These are phyloP conservation scores for Trichoderma gracile DNA, from an alignment of 2,329 filamentous ascomycete species.

Conservation along the genomic window DNA sequence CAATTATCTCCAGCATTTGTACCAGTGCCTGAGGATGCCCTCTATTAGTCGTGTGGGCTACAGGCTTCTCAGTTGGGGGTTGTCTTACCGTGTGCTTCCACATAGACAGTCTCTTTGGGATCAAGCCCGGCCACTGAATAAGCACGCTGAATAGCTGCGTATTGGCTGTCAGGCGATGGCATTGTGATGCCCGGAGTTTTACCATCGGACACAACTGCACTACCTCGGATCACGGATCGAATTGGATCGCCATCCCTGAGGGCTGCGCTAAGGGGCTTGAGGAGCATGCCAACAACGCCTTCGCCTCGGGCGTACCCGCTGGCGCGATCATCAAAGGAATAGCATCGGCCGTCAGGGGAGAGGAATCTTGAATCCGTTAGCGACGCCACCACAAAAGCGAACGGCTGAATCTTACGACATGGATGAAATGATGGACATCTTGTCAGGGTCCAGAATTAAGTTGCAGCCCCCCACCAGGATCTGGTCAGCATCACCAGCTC, in stretches of 20 bases:
- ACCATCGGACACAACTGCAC: slow-evolving; percentile 23
- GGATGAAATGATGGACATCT: slow-evolving; percentile 25
- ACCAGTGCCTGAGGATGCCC: slow-evolving; percentile 10
- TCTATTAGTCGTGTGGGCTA: slow-evolving; percentile 3
- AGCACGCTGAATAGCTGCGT: slow-evolving; percentile 17
- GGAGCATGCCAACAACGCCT: slow-evolving; percentile 46
- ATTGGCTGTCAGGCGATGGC: slow-evolving; percentile 21
- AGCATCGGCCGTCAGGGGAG: slow-evolving; percentile 24
- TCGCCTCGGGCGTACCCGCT: slow-evolving; percentile 56
- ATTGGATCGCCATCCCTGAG: slow-evolving; percentile 36
- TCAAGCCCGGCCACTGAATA: slow-evolving; percentile 24
- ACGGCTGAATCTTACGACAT: slow-evolving; percentile 19
- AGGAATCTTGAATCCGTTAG: slow-evolving; percentile 16
- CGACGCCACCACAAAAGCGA: not conserved
- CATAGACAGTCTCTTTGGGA: slow-evolving; percentile 22
- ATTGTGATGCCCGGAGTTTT: slow-evolving; percentile 26
- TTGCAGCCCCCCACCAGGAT: slow-evolving; percentile 33
- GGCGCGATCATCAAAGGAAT: slow-evolving; percentile 25
- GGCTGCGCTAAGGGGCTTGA: slow-evolving; percentile 49
- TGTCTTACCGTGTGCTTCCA: slow-evolving; percentile 23
- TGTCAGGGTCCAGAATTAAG: slow-evolving; percentile 28
- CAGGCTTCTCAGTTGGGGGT: not conserved
- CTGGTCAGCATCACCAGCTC: slow-evolving; percentile 34
- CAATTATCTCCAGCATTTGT: slow-evolving; percentile 25
- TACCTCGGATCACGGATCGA: slow-evolving; percentile 24